Evolutionary conservation across 148 eudicot species (phyloP).

Genomic region (Camellia sinensis): DNA sequence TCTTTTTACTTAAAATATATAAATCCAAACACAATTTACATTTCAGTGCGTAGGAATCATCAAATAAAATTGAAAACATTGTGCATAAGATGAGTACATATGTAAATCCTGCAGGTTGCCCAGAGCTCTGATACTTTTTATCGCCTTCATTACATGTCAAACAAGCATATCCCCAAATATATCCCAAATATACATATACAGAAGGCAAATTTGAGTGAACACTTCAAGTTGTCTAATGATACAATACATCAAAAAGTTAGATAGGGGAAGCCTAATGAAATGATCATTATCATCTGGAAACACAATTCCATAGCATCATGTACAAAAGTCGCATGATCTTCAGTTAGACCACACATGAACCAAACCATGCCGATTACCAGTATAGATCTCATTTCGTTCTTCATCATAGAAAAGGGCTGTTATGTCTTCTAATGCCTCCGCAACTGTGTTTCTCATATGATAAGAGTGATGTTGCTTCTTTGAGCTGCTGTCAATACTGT

Average conservation of each 20-base stretch:
- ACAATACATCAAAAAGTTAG: neutral
- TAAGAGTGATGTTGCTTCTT: slow-evolving; percentile 40
- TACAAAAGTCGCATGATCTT: neutral
- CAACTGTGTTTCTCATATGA: slow-evolving; percentile 53
- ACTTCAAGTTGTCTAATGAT: neutral
- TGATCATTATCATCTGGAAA: neutral
- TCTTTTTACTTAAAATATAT: too few species aligned
- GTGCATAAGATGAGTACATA: neutral
- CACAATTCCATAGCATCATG: neutral
- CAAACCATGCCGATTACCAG: slow-evolving; percentile 70
- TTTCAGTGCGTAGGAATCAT: too few species aligned
- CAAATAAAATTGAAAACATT: too few species aligned
- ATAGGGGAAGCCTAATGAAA: neutral
- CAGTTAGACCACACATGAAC: slow-evolving; percentile 90
- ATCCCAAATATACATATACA: slow-evolving; percentile 2
- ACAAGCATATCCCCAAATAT: too few species aligned
- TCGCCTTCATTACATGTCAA: neutral
- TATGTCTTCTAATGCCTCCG: slow-evolving; percentile 77
- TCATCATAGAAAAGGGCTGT: slow-evolving; percentile 84
- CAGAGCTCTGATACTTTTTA: neutral
- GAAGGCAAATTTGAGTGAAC: neutral
- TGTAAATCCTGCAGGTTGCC: neutral
- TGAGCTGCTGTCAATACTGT: slow-evolving; percentile 30
- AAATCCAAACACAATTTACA: too few species aligned
- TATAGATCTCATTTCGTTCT: slow-evolving; percentile 82